Conservation (phyloP, 73 alveolate genomes). For the Symbiodinium pilosum region DNA sequence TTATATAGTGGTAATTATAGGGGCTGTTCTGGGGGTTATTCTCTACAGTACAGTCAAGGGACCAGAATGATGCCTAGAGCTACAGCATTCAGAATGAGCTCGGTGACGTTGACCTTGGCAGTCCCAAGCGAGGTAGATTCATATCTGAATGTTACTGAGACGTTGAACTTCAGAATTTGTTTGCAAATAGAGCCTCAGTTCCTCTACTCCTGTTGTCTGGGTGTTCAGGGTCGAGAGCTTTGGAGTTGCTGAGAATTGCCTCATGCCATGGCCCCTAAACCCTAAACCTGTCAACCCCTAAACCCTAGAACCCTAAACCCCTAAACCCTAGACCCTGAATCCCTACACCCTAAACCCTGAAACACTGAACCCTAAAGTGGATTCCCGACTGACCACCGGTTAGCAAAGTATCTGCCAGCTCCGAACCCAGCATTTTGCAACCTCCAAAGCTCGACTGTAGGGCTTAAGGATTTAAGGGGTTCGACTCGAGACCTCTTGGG, state of each 20-base stretch:
- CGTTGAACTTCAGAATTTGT: too few species aligned
- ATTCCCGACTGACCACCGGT: neutral
- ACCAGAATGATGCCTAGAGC: conserved; percentile 82
- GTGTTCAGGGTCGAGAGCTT: too few species aligned
- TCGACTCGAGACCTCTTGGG: neutral
- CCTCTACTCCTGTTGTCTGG: too few species aligned
- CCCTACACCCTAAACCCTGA: neutral
- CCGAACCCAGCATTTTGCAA: neutral
- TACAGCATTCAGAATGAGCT: conserved; percentile 77
- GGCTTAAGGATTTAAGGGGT: neutral
- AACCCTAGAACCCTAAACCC: neutral
- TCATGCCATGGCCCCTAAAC: neutral
- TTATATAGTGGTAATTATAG: too few species aligned
- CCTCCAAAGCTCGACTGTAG: neutral
- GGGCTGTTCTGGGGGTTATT: too few species aligned
- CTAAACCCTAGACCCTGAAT: neutral
- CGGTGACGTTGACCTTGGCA: conserved; percentile 87
- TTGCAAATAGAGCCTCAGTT: too few species aligned
- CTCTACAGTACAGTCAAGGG: too few species aligned
- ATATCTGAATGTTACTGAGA: too few species aligned
- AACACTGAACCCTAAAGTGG: neutral
- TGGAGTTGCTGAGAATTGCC: too few species aligned
- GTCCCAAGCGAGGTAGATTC: too few species aligned
- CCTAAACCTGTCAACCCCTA: neutral
- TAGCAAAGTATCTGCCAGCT: too few species aligned